A percentile compares a stretch with the other conserved stretches of the same genome.
Evolutionary conservation across 441 rosid genomes (phyloP).

Genomic region (Manihot esculenta): DNA sequence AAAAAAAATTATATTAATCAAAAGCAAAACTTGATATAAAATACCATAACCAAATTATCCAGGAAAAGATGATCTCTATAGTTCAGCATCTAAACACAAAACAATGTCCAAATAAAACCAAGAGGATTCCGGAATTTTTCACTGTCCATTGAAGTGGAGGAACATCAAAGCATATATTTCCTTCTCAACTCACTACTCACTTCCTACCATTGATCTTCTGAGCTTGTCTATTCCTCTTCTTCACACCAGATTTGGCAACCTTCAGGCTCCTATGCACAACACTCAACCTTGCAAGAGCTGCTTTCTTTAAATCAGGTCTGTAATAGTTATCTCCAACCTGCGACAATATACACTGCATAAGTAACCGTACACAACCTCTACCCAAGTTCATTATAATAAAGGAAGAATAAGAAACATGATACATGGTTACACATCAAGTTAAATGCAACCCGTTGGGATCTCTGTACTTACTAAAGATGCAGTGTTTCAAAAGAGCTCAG

Average conservation of each 20-base stretch:
- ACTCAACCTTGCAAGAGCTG: constrained; percentile 84
- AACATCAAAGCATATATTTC: not conserved
- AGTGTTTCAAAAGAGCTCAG: constrained; percentile 27
- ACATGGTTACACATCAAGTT: no score
- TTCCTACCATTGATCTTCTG: constrained; percentile 29
- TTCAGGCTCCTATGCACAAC: constrained; percentile 65
- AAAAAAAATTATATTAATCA: not conserved
- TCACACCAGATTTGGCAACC: constrained; percentile 82
- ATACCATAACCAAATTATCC: not conserved
- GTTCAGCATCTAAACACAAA: constrained; percentile 2
- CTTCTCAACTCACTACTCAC: constrained; percentile 34
- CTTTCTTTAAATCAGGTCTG: constrained; percentile 84
- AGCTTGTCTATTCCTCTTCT: constrained; percentile 83
- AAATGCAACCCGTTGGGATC: no score
- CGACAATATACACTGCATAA: not conserved
- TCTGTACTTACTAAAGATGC: no score
- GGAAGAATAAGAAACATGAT: no score
- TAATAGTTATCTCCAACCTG: constrained; percentile 79
- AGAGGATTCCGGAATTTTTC: not conserved
- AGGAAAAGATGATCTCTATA: not conserved
- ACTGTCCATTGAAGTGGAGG: not conserved
- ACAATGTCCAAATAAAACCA: not conserved
- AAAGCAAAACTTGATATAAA: not conserved
- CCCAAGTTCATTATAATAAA: no score
- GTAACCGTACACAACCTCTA: no score